These are phyloP conservation scores for Ustilago curta DNA, from an alignment of 1,284 basidiomycete genomes.

Conservation along the genomic window DNA sequence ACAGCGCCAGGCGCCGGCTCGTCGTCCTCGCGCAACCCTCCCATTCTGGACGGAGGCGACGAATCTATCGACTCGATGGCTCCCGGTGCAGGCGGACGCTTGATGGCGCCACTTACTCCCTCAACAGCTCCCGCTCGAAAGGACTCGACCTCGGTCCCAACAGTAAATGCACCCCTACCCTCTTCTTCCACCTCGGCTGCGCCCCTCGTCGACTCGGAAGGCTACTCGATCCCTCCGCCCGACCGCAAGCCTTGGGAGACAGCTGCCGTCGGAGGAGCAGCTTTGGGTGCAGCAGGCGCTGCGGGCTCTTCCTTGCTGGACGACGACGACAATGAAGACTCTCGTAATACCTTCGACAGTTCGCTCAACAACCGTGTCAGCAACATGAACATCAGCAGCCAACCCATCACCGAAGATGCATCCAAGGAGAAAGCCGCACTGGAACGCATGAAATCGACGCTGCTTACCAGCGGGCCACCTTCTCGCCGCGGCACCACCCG, in stretches of 20 bases:
- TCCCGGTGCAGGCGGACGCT: constrained; percentile 30
- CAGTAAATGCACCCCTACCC: constrained; percentile 6
- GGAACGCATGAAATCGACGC: constrained; percentile 72
- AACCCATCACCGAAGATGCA: constrained; percentile 71
- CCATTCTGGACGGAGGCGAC: constrained; percentile 21
- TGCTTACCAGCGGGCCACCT: constrained; percentile 62
- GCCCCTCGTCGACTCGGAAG: constrained; percentile 71
- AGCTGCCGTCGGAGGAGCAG: constrained; percentile 8
- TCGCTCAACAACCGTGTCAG: constrained; percentile 41
- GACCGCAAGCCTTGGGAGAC: constrained; percentile 72
- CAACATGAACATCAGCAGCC: constrained; percentile 69
- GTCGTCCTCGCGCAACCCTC: constrained; percentile 21
- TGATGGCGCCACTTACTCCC: constrained; percentile 60
- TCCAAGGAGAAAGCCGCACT: constrained; percentile 72
- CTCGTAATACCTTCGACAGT: constrained; percentile 36
- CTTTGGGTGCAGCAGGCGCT: constrained; percentile 5
- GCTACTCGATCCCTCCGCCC: constrained; percentile 73
- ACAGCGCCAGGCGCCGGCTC: constrained; percentile 14
- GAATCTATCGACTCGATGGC: constrained; percentile 47
- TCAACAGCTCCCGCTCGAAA: constrained; percentile 23
- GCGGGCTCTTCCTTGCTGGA: constrained; percentile 62
- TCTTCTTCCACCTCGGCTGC: constrained; percentile 24
- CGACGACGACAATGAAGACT: constrained; percentile 60
- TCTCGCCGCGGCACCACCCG: constrained; percentile 69
- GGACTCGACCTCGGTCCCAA: constrained; percentile 17